Evolutionary conservation across 2,329 filamentous ascomycete species (phyloP).

Genomic region (Diaporthe ilicicola): DNA sequence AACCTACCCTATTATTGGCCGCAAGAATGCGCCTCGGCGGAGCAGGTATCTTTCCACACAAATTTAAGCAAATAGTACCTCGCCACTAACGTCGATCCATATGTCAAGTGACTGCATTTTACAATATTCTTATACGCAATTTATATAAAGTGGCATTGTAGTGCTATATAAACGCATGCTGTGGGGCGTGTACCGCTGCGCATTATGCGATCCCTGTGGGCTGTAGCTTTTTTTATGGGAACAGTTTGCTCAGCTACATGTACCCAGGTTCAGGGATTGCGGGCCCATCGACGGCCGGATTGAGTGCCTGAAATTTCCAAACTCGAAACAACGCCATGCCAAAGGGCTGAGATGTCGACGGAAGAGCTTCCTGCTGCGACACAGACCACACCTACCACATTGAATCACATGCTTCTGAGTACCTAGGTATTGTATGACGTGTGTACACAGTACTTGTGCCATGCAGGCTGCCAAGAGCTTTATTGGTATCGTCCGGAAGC

Average conservation of each 20-base stretch:
- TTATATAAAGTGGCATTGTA: no score
- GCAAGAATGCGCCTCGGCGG: no score
- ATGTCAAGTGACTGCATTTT: no score
- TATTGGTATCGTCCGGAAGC: no score
- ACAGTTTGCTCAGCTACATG: background rate
- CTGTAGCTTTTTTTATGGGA: background rate
- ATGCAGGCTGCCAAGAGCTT: background rate
- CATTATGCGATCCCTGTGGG: no score
- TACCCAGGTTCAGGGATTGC: background rate
- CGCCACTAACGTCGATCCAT: no score
- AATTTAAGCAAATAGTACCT: no score
- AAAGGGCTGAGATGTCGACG: background rate
- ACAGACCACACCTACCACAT: background rate
- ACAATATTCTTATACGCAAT: no score
- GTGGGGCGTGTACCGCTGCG: no score
- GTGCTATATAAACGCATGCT: no score
- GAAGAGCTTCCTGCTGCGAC: constrained; percentile 10
- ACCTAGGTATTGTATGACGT: background rate
- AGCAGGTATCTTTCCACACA: no score
- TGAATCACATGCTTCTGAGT: background rate
- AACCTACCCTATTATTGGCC: no score
- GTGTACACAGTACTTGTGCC: background rate
- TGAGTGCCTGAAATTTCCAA: background rate
- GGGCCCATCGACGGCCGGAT: background rate
- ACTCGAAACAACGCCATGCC: constrained; percentile 12